Evolutionary conservation across 345 rosid species (phyloP).

Genomic region (Moringa oleifera): DNA sequence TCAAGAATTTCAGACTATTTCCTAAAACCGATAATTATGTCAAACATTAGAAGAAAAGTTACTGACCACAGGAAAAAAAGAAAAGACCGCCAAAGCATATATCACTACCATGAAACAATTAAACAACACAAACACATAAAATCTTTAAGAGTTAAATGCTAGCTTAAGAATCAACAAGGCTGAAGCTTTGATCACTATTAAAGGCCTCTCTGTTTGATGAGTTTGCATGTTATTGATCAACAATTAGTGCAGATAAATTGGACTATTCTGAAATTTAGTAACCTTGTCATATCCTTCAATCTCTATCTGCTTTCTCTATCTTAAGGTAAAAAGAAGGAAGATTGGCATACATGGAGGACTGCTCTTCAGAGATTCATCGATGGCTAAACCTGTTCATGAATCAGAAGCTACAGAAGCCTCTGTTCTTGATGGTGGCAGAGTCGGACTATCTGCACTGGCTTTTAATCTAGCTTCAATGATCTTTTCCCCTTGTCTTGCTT

Average conservation of each 20-base stretch:
- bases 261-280: no score
- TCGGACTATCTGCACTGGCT: conserved; percentile 29
- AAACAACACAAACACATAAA: no score
- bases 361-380: conserved; percentile 26
- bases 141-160: no score
- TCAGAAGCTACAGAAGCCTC: conserved; percentile 17
- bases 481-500: conserved; percentile 52
- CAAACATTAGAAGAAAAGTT: conserved; percentile 4
- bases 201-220: no score
- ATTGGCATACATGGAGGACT: conserved; percentile 34
- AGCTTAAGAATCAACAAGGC: no score
- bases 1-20: conserved; percentile 74
- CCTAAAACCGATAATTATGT: conserved; percentile 11
- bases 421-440: conserved; percentile 8
- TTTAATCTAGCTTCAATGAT: conserved; percentile 43
- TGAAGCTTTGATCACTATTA: no score
- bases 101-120: no score
- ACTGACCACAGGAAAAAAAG: background rate
- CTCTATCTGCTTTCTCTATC: no score
- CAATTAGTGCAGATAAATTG: no score
- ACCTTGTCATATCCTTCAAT: no score
- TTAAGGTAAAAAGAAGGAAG: background rate
- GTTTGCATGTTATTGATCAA: no score
- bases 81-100: no score
- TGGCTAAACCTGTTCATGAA: conserved; percentile 19